These are phyloP conservation scores for Neurospora pannonica DNA, from an alignment of 495 filamentous ascomycete genomes.

Conservation along the genomic window DNA sequence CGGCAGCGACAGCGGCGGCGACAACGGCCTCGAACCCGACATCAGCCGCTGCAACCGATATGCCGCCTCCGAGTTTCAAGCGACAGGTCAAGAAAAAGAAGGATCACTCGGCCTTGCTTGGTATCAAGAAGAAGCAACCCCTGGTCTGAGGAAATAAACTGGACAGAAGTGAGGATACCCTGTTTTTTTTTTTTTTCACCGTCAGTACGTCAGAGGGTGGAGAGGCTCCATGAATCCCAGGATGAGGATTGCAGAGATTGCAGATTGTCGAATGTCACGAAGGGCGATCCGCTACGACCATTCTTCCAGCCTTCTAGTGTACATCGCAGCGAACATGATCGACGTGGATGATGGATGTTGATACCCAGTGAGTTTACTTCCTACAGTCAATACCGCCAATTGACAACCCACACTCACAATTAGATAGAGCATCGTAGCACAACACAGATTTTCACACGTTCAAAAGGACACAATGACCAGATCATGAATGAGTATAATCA, in stretches of 20 bases:
- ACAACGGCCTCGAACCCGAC: slow-evolving; percentile 22
- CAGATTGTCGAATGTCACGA: neutral
- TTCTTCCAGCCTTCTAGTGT: neutral
- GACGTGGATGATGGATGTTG: neutral
- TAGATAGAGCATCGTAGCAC: neutral
- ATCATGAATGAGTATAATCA: neutral
- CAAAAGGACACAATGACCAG: neutral
- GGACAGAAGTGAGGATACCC: neutral
- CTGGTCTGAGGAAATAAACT: slow-evolving; percentile 24
- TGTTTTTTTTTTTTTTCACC: neutral
- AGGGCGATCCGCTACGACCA: neutral
- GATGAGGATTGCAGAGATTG: neutral
- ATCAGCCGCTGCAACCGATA: slow-evolving; percentile 12
- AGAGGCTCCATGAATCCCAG: neutral
- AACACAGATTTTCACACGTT: neutral
- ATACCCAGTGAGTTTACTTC: neutral
- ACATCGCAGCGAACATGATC: neutral
- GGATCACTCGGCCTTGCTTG: slow-evolving; percentile 57
- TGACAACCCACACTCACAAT: neutral
- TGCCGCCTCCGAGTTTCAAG: slow-evolving; percentile 64
- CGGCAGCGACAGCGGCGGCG: too few relatives aligned
- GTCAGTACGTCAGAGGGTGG: neutral
- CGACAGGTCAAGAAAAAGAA: slow-evolving; percentile 78
- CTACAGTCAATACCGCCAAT: neutral
- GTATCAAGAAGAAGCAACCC: slow-evolving; percentile 82